phyloP scores from a whole-genome alignment of 2,329 filamentous ascomycete genomes.

The Hypoxylon sp. region DNA sequence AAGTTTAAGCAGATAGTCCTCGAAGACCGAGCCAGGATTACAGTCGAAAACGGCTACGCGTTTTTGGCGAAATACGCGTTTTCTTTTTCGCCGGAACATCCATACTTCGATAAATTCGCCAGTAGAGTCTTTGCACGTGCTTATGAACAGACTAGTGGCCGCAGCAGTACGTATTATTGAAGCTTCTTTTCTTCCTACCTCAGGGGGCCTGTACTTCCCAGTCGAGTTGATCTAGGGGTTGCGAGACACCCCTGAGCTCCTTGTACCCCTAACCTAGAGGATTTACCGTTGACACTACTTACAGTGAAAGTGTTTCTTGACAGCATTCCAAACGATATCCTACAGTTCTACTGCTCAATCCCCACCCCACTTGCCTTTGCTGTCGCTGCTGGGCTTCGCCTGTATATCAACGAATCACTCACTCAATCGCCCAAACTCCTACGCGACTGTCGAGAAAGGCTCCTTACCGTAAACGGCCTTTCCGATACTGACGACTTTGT shows the following conservation, averaged over 20 bases:
- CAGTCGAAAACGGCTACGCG: constrained; percentile 24
- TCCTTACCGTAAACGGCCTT: too few relatives aligned
- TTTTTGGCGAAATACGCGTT: constrained; percentile 24
- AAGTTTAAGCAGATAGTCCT: constrained; percentile 28
- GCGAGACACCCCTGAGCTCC: too few relatives aligned
- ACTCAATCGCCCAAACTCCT: constrained; percentile 9
- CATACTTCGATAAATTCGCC: neutral
- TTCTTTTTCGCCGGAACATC: neutral
- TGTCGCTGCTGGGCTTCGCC: constrained; percentile 12
- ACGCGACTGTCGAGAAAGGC: neutral
- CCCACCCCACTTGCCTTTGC: constrained; percentile 17
- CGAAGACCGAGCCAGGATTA: constrained; percentile 19
- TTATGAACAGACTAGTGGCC: constrained; percentile 23
- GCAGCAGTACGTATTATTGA: constrained; percentile 9
- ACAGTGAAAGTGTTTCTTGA: constrained; percentile 26
- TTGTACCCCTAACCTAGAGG: too few relatives aligned
- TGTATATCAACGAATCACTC: constrained; percentile 26
- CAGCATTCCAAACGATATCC: constrained; percentile 2
- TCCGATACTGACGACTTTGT: too few relatives aligned
- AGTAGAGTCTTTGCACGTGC: neutral
- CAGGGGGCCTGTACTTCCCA: too few relatives aligned
- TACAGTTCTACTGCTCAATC: neutral
- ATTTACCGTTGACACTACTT: too few relatives aligned
- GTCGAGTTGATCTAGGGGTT: too few relatives aligned
- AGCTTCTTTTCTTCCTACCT: too few relatives aligned